Evolutionary conservation across 1,284 basidiomycete genomes (phyloP).

Genomic region (Volvariella volvacea): DNA sequence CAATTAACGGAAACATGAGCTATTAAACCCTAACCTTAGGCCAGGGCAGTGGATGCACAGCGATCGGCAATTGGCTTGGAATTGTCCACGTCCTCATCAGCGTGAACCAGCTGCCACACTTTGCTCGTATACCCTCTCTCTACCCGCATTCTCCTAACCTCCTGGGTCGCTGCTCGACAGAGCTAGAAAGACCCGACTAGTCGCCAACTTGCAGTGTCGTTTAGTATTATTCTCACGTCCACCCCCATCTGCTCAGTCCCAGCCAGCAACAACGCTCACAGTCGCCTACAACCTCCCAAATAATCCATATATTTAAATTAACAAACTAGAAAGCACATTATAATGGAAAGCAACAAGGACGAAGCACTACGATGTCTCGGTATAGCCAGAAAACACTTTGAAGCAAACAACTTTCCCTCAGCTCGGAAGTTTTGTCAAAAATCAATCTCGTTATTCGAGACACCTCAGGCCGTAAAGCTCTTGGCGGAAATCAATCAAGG

Average conservation of each 20-base stretch:
- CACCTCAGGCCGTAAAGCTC: constrained; percentile 69
- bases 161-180: no score
- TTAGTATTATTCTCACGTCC: not conserved
- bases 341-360: constrained; percentile 87
- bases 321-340: no score
- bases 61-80: no score
- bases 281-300: constrained; percentile 4
- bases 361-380: constrained; percentile 77
- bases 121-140: no score
- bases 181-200: no score
- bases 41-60: not conserved
- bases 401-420: constrained; percentile 64
- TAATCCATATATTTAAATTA: not conserved
- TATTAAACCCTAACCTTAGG: constrained; percentile 14
- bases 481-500: constrained; percentile 58
- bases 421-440: constrained; percentile 92
- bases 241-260: not conserved
- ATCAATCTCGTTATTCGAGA: constrained; percentile 79
- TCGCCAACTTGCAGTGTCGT: no score
- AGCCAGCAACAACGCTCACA: not conserved
- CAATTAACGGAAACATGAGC: not conserved
- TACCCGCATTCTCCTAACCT: no score
- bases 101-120: constrained; percentile 7
- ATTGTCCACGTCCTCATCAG: constrained; percentile 11
- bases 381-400: constrained; percentile 72